Evolutionary conservation across 1,284 basidiomycete genomes (phyloP).

Genomic region (Mycena sp.): DNA sequence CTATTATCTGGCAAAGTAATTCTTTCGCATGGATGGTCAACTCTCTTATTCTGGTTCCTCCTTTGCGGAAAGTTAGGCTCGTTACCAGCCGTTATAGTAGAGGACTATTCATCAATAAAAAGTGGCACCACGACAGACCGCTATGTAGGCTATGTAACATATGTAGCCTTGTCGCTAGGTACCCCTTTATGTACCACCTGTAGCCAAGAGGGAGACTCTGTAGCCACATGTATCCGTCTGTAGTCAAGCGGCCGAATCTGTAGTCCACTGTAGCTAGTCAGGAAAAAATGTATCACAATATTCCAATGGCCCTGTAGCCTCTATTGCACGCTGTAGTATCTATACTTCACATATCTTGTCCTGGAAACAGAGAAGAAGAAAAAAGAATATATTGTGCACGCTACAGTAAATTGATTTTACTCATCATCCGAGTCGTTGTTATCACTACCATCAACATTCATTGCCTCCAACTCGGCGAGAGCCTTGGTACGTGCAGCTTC

Average conservation of each 20-base stretch:
- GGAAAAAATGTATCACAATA: too few species aligned
- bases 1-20: too few species aligned
- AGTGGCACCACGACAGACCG: neutral
- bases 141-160: neutral
- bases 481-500: neutral
- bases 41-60: too few species aligned
- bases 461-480: neutral
- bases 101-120: constrained; percentile 12
- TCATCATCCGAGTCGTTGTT: neutral
- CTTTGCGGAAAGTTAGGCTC: too few species aligned
- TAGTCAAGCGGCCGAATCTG: neutral
- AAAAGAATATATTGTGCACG: neutral
- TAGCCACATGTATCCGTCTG: neutral
- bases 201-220: neutral
- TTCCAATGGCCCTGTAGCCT: constrained; percentile 6
- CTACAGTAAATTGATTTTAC: neutral
- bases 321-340: neutral
- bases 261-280: neutral
- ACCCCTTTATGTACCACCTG: constrained; percentile 2
- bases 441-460: neutral
- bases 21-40: too few species aligned
- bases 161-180: neutral
- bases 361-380: neutral
- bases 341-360: neutral
- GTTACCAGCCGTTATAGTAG: too few species aligned